These are phyloP conservation scores for Lagenidium giganteum DNA, from an alignment of 352 stramenopile species.

Conservation along the genomic window DNA sequence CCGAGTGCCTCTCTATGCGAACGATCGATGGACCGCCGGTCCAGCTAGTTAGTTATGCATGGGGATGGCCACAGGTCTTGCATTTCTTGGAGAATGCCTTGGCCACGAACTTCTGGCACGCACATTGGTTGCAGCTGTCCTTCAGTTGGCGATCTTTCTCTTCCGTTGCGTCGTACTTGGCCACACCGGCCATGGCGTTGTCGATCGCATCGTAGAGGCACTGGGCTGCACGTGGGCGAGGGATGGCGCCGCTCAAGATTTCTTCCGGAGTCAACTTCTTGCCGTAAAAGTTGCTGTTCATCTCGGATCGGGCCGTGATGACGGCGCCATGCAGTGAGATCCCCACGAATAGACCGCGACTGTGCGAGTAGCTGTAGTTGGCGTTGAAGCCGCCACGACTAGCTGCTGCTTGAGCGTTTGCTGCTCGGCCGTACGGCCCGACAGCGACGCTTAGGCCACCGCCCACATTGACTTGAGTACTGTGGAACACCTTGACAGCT, in stretches of 20 bases:
- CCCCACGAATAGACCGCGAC: constrained; percentile 90
- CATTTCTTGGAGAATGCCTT: constrained; percentile 79
- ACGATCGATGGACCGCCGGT: too few relatives aligned
- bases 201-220: constrained; percentile 77
- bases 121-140: constrained; percentile 40
- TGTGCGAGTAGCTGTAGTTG: constrained; percentile 94
- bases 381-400: constrained; percentile 70
- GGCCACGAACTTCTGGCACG: constrained; percentile 44
- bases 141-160: constrained; percentile 14
- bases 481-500: constrained; percentile 89
- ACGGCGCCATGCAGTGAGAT: constrained; percentile 92
- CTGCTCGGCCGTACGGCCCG: constrained; percentile 86
- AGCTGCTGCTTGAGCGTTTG: constrained; percentile 74
- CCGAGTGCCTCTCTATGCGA: too few relatives aligned
- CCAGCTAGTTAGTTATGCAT: too few relatives aligned
- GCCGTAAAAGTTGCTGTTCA: constrained; percentile 96
- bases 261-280: constrained; percentile 70
- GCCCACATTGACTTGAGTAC: constrained; percentile 89
- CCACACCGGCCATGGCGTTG: constrained; percentile 60
- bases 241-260: constrained; percentile 60
- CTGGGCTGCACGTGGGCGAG: constrained; percentile 54
- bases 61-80: constrained; percentile 60
- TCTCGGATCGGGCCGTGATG: constrained; percentile 84
- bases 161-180: constrained; percentile 41
- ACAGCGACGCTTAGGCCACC: constrained; percentile 88